A percentile compares a stretch with the other conserved stretches of the same genome.
Evolutionary conservation across 2,329 filamentous ascomycete species (phyloP).

Genomic region (Calycina marina): DNA sequence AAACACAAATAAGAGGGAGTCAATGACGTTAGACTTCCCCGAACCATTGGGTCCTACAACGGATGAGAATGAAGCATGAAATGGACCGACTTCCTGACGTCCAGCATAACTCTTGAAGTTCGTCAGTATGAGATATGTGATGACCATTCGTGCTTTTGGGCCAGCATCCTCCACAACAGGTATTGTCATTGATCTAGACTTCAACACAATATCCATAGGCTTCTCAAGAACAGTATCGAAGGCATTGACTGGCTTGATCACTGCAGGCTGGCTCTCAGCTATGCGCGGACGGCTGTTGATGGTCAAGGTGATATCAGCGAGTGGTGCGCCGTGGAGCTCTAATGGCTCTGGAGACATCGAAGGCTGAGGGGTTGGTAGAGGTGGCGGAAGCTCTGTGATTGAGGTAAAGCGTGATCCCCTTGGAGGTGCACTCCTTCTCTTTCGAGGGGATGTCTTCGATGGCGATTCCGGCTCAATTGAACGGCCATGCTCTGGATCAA

Average conservation of each 20-base stretch:
- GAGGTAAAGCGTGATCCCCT: conserved; percentile 15
- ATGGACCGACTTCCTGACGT: conserved; percentile 85
- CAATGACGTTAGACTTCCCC: conserved; percentile 97
- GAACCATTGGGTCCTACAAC: conserved; percentile 97
- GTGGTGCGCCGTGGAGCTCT: conserved; percentile 38
- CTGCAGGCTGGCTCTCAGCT: conserved; percentile 33
- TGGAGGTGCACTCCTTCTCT: conserved; percentile 47
- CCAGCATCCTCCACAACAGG: conserved; percentile 58
- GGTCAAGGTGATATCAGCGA: conserved; percentile 60
- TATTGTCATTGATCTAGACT: conserved; percentile 59
- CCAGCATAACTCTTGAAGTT: conserved; percentile 99
- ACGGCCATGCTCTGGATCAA: conserved; percentile 37
- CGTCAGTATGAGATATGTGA: conserved; percentile 78
- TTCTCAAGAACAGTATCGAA: conserved; percentile 69
- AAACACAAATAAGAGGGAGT: conserved; percentile 96
- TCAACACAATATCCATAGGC: conserved; percentile 87
- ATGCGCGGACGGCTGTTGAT: conserved; percentile 45
- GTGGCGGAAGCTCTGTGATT: conserved; percentile 21
- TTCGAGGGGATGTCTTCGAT: conserved; percentile 43
- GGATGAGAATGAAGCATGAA: conserved; percentile 93
- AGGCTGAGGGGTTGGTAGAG: conserved; percentile 34
- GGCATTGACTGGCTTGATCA: conserved; percentile 57
- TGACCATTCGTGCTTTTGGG: conserved; percentile 78
- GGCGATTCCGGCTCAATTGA: conserved; percentile 35
- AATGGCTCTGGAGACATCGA: conserved; percentile 42